Percentiles rank a stretch among this genome's conserved stretches.
phyloP scores from a whole-genome alignment of 1,284 basidiomycete species.

The Heterobasidion parviporum region DNA sequence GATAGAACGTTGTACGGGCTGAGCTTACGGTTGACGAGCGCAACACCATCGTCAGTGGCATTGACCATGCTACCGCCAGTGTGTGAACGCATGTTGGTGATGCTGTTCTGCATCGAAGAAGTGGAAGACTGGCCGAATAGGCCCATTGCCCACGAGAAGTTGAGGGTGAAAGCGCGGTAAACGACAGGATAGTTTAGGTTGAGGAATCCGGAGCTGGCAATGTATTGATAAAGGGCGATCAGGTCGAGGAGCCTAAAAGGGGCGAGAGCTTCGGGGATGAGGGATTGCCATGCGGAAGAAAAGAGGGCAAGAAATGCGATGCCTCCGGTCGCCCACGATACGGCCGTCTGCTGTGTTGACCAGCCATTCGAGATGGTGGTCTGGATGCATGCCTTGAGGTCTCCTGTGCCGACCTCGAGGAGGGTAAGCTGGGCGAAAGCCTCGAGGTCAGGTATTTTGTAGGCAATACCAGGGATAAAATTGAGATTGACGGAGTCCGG shows the following conservation, averaged over 20 bases:
- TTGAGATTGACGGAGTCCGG: slow-evolving; percentile 51
- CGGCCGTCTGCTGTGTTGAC: slow-evolving; percentile 68
- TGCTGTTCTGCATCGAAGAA: slow-evolving; percentile 66
- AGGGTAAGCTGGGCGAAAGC: slow-evolving; percentile 82
- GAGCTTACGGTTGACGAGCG: slow-evolving; percentile 69
- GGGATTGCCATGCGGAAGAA: slow-evolving; percentile 62
- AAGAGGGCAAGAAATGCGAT: slow-evolving; percentile 64
- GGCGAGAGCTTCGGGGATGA: slow-evolving; percentile 36
- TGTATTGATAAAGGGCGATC: slow-evolving; percentile 75
- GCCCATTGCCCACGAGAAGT: slow-evolving; percentile 87
- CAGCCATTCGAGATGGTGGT: slow-evolving; percentile 89
- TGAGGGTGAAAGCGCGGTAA: slow-evolving; percentile 74
- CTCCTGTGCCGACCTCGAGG: slow-evolving; percentile 55
- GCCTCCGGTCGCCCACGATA: slow-evolving; percentile 71
- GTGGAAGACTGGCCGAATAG: slow-evolving; percentile 56
- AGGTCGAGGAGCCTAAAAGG: slow-evolving; percentile 74
- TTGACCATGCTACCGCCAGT: slow-evolving; percentile 75
- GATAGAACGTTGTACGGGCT: slow-evolving; percentile 63
- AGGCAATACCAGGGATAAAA: slow-evolving; percentile 75
- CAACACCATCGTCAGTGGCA: slow-evolving; percentile 48
- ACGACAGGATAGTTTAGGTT: slow-evolving; percentile 82
- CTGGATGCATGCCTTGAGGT: slow-evolving; percentile 83
- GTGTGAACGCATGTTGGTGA: slow-evolving; percentile 71
- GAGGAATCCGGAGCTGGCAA: slow-evolving; percentile 71
- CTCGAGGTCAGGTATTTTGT: slow-evolving; percentile 85